Conservation (phyloP, 2,329 filamentous ascomycete genomes). For the Botrytis pseudocinerea region DNA sequence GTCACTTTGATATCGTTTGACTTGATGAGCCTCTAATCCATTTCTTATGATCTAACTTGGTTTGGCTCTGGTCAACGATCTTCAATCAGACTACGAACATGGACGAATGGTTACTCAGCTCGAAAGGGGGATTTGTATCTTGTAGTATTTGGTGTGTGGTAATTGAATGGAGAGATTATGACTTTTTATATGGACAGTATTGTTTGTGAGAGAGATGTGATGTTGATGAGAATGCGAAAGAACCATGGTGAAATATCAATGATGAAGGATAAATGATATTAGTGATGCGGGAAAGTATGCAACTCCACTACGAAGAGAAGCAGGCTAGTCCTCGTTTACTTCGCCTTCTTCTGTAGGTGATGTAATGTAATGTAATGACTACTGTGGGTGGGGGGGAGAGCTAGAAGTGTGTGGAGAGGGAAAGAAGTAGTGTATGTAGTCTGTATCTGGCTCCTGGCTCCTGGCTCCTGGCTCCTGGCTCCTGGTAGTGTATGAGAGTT, state of each 20-base stretch:
- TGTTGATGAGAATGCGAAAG: neutral
- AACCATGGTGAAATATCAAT: neutral
- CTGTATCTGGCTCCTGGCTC: no score
- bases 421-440: no score
- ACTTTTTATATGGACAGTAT: conserved; percentile 21
- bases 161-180: conserved; percentile 37
- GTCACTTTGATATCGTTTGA: conserved; percentile 34
- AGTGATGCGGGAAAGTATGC: neutral
- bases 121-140: conserved; percentile 35
- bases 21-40: conserved; percentile 8
- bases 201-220: neutral
- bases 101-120: conserved; percentile 13
- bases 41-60: conserved; percentile 16
- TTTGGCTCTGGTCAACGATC: conserved; percentile 1
- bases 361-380: no score
- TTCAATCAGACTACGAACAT: conserved; percentile 18
- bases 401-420: no score
- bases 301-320: neutral
- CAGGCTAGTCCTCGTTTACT: no score
- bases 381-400: no score
- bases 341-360: no score
- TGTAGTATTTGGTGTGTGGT: conserved; percentile 38
- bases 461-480: no score
- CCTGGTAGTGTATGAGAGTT: no score
- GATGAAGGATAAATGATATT: neutral